Base-by-base conservation (phyloP, 1,284 basidiomycete species). In the Sanghuangporus baumii region DNA sequence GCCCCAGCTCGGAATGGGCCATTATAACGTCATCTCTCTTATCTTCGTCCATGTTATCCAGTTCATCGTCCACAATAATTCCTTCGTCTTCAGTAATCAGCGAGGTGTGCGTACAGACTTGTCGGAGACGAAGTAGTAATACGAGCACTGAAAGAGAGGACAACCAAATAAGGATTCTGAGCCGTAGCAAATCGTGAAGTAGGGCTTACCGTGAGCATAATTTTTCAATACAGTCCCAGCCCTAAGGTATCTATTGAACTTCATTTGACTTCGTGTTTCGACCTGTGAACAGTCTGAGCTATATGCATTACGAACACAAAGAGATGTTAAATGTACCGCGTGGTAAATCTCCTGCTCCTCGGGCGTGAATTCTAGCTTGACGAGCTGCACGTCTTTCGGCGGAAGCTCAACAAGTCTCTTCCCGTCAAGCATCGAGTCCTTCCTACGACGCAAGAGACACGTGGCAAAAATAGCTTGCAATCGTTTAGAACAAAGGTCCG, bases 341-440 rank as follows among this genome's bases (percentile, higher is more conserved):
- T 75, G 73, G 66, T 85, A 84, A 8, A 90, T 78, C 2, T 81
- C 80, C 9, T 80, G 73, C 65, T 87, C 85, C 69, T 86, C 85
- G 23, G 73, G 62, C 0, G 77, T 73, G 66, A 87, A 86, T 46
- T 78, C 74, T 11, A 87, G 72, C 61, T 73, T 78, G 52, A 74
- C 68, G 8, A 88, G 72, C 9, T 79, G 71, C 3, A 88, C 71
- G 0, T 74, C 75, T 70, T 85, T 86, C 26, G 74, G 65, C 2
- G 85, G 86, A 23, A 88, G 75, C 48, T 82, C 79, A 62, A 88
- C 81, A 31, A 89, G 75, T 31, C 75, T 77, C 67, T 85, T 83
- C 3, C 86, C 86, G 67, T 86, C 82, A 18, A 87, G 71, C 68
- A 74, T 74, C 0, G 79, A 76, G 64, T 79, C 76, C 67, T 86